Evolutionary conservation across 495 filamentous ascomycete genomes (phyloP), one percentile per base, ranked within the genome.

Genomic region (Penicillium crystallinum): DNA sequence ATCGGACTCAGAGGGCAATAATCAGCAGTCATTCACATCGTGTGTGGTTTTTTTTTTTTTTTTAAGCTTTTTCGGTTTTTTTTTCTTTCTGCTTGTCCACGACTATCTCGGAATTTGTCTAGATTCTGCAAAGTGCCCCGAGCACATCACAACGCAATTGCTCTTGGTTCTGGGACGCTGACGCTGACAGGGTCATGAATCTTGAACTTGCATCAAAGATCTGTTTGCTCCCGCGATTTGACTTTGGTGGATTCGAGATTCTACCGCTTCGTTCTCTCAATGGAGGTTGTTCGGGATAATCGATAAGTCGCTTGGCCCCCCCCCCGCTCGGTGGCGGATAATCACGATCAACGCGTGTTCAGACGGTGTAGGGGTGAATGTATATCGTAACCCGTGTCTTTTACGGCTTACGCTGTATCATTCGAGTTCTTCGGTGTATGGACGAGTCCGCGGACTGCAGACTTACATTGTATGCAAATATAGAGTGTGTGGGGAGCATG

Each of bases 51-150:
- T 31, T 31, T 17, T 19, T 30, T 4, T 10, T 15, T 21, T 10
- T 17, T 46, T 46, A 3, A 36, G 12, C 31, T 11, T 46, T 46
- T 35, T 35, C 11, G 35, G 3, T 43, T 43, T 11, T 46, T 46
- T 35, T 35, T 6, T 35, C 7, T 43, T 43, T 46, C 17, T 25
- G 31, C 44, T 46, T 35, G 31, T 23, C 18, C 30, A 29, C n/a
- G 8, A 43, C n/a, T 29, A 36, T 46, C 44, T 35, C 44, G 31
- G 19, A 23, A 35, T 4, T 46, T 21, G 44, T 46, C 44, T 46
- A 19, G 44, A 46, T 35, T 17, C 31, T 34, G 31, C 31, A 46
- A 36, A n/a, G 44, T 17, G 44, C 30, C 44, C 44, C 31, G 44
- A 46, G 44, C 44, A 34, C 44, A 19, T 46, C 42, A 46, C 43